Evolutionary conservation across 2,329 filamentous ascomycete genomes (phyloP).

Genomic region (Neoascochyta sp.): DNA sequence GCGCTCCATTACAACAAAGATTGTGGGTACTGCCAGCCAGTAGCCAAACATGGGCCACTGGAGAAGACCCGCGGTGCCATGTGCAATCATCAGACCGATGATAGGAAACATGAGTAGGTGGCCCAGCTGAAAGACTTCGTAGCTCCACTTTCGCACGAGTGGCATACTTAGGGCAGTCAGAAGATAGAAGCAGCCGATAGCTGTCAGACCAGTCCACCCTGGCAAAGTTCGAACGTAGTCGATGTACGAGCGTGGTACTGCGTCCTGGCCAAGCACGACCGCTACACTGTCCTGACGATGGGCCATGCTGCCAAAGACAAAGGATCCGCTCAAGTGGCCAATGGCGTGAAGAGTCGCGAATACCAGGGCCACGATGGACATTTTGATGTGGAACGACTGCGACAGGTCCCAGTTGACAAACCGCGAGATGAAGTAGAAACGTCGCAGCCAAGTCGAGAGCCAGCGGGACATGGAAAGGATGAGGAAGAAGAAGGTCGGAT

Average conservation of each 20-base stretch:
- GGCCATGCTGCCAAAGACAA: conserved; percentile 49
- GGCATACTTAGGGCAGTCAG: conserved; percentile 51
- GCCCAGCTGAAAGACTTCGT: conserved; percentile 56
- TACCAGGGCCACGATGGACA: conserved; percentile 49
- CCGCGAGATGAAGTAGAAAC: conserved; percentile 51
- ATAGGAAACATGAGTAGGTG: conserved; percentile 59
- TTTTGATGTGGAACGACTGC: conserved; percentile 55
- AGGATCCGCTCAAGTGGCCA: conserved; percentile 53
- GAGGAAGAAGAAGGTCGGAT: conserved; percentile 58
- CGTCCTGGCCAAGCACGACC: conserved; percentile 44
- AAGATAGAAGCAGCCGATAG: conserved; percentile 50
- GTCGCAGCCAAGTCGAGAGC: conserved; percentile 51
- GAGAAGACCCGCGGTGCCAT: conserved; percentile 51
- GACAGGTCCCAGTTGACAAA: conserved; percentile 58
- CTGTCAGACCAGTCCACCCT: conserved; percentile 51
- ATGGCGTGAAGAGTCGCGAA: conserved; percentile 54
- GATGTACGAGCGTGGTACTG: conserved; percentile 45
- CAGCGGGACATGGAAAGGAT: conserved; percentile 58
- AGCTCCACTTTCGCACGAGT: conserved; percentile 50
- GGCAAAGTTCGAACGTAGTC: conserved; percentile 49
- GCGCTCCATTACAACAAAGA: conserved; percentile 52
- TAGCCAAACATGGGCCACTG: conserved; percentile 58
- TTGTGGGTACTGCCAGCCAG: conserved; percentile 53
- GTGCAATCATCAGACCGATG: conserved; percentile 54
- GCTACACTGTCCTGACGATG: conserved; percentile 47